Evolutionary conservation across 345 rosid species (phyloP).

Genomic region (Viola odorata): DNA sequence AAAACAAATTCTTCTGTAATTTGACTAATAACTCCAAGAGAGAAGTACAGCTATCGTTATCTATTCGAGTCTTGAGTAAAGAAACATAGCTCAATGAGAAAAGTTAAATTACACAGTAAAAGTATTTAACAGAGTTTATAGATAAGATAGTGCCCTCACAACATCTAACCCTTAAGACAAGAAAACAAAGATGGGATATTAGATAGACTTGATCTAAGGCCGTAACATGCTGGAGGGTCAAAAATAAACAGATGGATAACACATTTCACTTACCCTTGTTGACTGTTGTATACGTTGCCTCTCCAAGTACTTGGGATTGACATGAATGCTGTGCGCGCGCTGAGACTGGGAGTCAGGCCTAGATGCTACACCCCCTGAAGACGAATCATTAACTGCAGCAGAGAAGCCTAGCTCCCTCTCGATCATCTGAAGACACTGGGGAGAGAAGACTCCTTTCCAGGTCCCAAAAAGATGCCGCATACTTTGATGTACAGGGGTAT

Average conservation of each 20-base stretch:
- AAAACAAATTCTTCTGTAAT: background rate
- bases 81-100: background rate
- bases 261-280: slow-evolving; percentile 48
- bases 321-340: slow-evolving; percentile 88
- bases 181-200: background rate
- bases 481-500: slow-evolving; percentile 62
- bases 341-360: slow-evolving; percentile 65
- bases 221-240: too few relatives aligned
- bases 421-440: slow-evolving; percentile 61
- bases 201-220: too few relatives aligned
- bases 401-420: slow-evolving; percentile 89
- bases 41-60: background rate
- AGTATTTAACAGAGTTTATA: too few relatives aligned
- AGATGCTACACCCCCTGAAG: slow-evolving; percentile 45
- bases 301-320: slow-evolving; percentile 94
- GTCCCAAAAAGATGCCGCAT: slow-evolving; percentile 99
- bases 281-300: slow-evolving; percentile 92
- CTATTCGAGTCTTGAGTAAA: background rate
- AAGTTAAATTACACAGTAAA: background rate
- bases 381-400: slow-evolving; percentile 59
- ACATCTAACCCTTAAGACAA: background rate
- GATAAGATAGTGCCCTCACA: background rate
- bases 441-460: slow-evolving; percentile 97
- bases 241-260: background rate
- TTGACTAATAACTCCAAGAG: background rate